Conservation (phyloP, 352 stramenopile genomes). For the Salisapilia sapeloensis region DNA sequence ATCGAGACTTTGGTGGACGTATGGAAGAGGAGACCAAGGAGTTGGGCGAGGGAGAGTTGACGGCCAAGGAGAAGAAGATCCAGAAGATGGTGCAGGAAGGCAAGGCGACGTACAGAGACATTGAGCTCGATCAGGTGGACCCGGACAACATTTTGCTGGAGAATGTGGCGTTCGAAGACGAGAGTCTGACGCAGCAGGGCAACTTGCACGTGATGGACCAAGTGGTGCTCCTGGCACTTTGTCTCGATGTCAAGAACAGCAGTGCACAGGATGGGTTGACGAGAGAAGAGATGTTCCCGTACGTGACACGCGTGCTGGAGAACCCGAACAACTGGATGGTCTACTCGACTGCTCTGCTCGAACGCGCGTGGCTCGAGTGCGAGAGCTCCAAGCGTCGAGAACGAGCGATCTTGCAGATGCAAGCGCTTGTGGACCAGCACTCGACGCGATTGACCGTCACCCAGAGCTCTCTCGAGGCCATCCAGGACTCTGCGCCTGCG, state of each 20-base stretch:
- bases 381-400: conserved; percentile 86
- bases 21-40: conserved; percentile 12
- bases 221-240: conserved; percentile 88
- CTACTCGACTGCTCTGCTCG: conserved; percentile 87
- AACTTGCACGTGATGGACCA: conserved; percentile 71
- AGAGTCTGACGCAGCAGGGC: conserved; percentile 30
- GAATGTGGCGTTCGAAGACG: conserved; percentile 78
- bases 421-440: conserved; percentile 92
- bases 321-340: conserved; percentile 95
- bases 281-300: conserved; percentile 91
- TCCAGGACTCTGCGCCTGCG: conserved; percentile 84
- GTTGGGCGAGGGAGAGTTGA: conserved; percentile 15
- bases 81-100: conserved; percentile 45
- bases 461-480: conserved; percentile 58
- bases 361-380: conserved; percentile 89
- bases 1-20: conserved; percentile 43
- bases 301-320: conserved; percentile 85
- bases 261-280: conserved; percentile 91
- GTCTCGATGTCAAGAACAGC: conserved; percentile 93
- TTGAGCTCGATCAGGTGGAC: conserved; percentile 83
- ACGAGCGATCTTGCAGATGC: conserved; percentile 91
- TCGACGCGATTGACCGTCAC: conserved; percentile 86
- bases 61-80: conserved; percentile 26
- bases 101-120: conserved; percentile 47
- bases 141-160: conserved; percentile 85